These are phyloP conservation scores for Ilex aquifolium DNA, from an alignment of 257 asterid genomes.

Conservation along the genomic window DNA sequence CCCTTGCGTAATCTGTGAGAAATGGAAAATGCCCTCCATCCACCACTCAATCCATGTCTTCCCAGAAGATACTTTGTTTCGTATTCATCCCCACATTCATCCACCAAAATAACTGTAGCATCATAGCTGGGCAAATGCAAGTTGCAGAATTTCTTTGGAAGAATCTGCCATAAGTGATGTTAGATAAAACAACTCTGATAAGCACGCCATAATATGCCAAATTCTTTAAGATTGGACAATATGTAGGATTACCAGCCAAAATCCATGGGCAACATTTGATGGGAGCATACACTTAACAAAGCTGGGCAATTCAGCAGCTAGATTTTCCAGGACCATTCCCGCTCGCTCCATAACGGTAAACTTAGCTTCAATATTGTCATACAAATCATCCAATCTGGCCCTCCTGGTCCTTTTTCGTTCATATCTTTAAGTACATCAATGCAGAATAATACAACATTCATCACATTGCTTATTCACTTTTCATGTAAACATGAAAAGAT, in stretches of 20 bases:
- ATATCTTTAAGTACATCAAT: constrained; percentile 19
- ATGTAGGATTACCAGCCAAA: constrained; percentile 65
- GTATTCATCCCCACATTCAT: constrained; percentile 85
- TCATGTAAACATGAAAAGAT: not conserved
- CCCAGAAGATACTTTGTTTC: constrained; percentile 57
- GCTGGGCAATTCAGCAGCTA: constrained; percentile 45
- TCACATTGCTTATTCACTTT: not conserved
- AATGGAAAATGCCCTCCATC: constrained; percentile 86
- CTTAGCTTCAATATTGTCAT: constrained; percentile 54
- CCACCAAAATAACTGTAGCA: constrained; percentile 53
- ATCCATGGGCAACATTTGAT: constrained; percentile 84
- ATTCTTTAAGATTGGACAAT: constrained; percentile 1
- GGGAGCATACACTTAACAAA: constrained; percentile 84
- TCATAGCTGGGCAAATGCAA: constrained; percentile 55
- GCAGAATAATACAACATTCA: constrained; percentile 10
- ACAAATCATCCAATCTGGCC: constrained; percentile 37
- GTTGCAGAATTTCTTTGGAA: constrained; percentile 59
- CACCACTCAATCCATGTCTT: constrained; percentile 85
- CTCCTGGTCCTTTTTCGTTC: constrained; percentile 45
- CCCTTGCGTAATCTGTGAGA: constrained; percentile 70
- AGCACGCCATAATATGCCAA: constrained; percentile 1
- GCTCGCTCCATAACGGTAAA: constrained; percentile 66
- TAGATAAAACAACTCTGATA: constrained; percentile 6
- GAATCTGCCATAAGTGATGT: constrained; percentile 42
- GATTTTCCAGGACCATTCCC: constrained; percentile 32